Conservation (phyloP, 495 filamentous ascomycete species). For the Penicillium pulvis region DNA sequence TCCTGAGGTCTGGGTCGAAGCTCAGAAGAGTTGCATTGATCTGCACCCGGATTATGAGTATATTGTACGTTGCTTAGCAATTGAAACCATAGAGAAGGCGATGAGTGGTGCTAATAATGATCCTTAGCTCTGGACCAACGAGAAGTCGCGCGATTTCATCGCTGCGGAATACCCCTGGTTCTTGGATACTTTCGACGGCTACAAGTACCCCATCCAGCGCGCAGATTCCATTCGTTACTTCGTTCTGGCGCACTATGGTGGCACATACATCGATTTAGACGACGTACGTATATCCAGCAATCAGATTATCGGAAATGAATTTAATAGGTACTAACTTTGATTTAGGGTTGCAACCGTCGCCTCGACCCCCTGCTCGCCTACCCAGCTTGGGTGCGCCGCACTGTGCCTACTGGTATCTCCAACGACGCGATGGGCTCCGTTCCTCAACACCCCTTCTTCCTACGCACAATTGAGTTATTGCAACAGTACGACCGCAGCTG, state of each 20-base stretch:
- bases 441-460: conserved; percentile 83
- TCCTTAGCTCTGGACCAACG: conserved; percentile 81
- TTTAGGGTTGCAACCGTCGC: conserved; percentile 76
- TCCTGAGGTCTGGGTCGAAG: conserved; percentile 70
- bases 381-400: conserved; percentile 79
- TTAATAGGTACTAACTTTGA: conserved; percentile 12
- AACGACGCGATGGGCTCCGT: conserved; percentile 87
- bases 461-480: conserved; percentile 68
- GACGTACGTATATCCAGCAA: conserved; percentile 57
- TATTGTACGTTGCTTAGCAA: conserved; percentile 55
- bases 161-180: conserved; percentile 83
- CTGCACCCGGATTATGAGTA: conserved; percentile 80
- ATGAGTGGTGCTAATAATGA: conserved; percentile 18
- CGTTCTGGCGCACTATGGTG: conserved; percentile 78
- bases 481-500: conserved; percentile 73
- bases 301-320: not conserved
- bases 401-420: conserved; percentile 79
- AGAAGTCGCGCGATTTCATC: conserved; percentile 74
- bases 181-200: conserved; percentile 77
- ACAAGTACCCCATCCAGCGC: conserved; percentile 80
- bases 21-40: conserved; percentile 74
- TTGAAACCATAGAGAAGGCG: not conserved
- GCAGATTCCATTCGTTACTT: conserved; percentile 90
- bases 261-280: conserved; percentile 88
- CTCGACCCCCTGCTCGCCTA: conserved; percentile 81